Evolutionary conservation across 257 asterid species (phyloP).

Genomic region (Gynochthodes officinalis): DNA sequence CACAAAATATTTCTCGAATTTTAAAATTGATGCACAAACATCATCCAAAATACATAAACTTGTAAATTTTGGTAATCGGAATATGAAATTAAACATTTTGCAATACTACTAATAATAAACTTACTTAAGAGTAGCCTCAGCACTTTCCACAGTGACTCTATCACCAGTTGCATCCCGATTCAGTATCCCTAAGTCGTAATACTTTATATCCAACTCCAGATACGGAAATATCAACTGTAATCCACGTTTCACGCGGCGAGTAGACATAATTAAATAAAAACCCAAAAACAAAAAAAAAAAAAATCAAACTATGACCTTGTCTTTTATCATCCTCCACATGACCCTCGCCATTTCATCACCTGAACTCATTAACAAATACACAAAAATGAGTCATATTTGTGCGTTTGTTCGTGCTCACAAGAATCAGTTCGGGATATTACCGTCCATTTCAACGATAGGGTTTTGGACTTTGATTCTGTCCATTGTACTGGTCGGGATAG

Average conservation of each 20-base stretch:
- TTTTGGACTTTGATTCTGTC: constrained; percentile 68
- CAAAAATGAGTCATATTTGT: background rate
- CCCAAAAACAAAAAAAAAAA: background rate
- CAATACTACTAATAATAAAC: no score
- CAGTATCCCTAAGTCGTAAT: constrained; percentile 74
- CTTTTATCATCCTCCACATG: constrained; percentile 83
- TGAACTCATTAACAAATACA: constrained; percentile 14
- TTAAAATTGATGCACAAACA: background rate
- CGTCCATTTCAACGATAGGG: constrained; percentile 97
- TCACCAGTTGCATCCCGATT: constrained; percentile 90
- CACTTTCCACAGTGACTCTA: constrained; percentile 81
- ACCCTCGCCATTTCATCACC: constrained; percentile 97
- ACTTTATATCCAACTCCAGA: constrained; percentile 82
- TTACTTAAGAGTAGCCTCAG: constrained; percentile 92
- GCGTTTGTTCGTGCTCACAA: no score
- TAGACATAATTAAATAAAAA: background rate
- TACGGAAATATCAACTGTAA: constrained; percentile 81
- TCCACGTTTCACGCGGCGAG: constrained; percentile 5
- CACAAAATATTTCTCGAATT: background rate
- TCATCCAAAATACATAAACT: no score
- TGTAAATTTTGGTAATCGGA: no score
- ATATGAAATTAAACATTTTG: no score
- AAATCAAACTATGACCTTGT: constrained; percentile 43
- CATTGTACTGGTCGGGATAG: constrained; percentile 27
- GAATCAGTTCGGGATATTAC: constrained; percentile 26